Evolutionary conservation across 345 rosid species (phyloP), one percentile per base, ranked within the genome.

Genomic region (Raphanus sativus): DNA sequence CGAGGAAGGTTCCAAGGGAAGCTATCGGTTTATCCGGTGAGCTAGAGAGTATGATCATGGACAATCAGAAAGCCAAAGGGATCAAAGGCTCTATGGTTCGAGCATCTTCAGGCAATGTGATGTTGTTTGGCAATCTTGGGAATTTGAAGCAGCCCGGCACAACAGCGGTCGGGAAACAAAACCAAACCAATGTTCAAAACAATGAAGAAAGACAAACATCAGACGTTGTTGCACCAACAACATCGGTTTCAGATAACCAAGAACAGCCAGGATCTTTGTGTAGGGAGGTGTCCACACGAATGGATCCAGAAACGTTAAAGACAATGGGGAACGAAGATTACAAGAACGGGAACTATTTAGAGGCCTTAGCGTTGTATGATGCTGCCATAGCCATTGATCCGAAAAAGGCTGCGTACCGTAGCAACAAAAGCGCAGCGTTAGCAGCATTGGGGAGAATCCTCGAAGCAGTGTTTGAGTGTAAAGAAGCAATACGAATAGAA

Each of bases 311-410:
- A 80, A 89, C 86, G 17, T 76, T 95, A 75, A 95, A 95, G 75
- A 89, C 90, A 1, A 88, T 89, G 98, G 99, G 97, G 0, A 95
- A 95, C 60, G 99, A 95, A 83, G 99, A 95, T 81, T 95, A 92
- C 76, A 95, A 92, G 84, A 89, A 86, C 6, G 96, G 98, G 56
- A 90, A 89, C 63, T 90, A 85, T 4, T 88, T 85, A 0, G 97
- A 90, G 77, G 98, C 98, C 0, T 81, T 94, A 83, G 95, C 95
- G 0, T 76, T 92, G 75, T 94, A 94, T 59, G 97, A 94, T 0
- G 97, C 98, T 1, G 98, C 98, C 0, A 94, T 94, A 38, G 76
- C 93, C 9, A 89, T 94, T 7, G 97, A 94, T 62, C 95, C 97
- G 0, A 82, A 86, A 16, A 94, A 90, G 79, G 97, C 98, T 64